These are phyloP conservation scores for Leccinum variabile DNA, from an alignment of 1,284 basidiomycete species.

Conservation along the genomic window DNA sequence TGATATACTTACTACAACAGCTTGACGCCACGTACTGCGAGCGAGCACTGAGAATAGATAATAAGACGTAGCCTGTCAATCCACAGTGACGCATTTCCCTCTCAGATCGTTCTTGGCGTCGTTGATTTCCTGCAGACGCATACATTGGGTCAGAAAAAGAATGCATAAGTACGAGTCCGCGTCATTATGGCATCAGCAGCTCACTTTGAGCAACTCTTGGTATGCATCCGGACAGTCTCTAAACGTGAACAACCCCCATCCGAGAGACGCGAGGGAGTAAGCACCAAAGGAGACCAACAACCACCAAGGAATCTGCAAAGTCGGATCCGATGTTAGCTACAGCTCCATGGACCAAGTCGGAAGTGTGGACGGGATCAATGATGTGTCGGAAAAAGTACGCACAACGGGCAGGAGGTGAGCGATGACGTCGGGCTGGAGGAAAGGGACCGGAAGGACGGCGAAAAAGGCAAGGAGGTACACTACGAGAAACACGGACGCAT, in stretches of 20 bases:
- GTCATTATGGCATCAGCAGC: conserved; percentile 17
- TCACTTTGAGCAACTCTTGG: conserved; percentile 59
- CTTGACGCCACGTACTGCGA: not conserved
- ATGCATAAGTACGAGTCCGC: not conserved
- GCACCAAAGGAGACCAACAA: conserved; percentile 72
- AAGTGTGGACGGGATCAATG: not conserved
- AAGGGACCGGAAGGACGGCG: conserved; percentile 53
- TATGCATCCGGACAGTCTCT: conserved; percentile 79
- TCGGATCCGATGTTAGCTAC: no score
- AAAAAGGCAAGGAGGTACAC: conserved; percentile 37
- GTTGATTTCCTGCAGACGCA: conserved; percentile 54
- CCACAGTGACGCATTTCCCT: conserved; percentile 64
- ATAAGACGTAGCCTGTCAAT: conserved; percentile 38
- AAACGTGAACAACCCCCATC: conserved; percentile 70
- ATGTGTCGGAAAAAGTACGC: not conserved
- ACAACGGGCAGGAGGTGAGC: conserved; percentile 57
- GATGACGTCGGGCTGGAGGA: conserved; percentile 47
- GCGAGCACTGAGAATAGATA: not conserved
- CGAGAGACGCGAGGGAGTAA: conserved; percentile 71
- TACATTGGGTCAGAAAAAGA: not conserved
- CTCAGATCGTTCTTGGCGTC: conserved; percentile 72
- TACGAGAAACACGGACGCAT: conserved; percentile 11
- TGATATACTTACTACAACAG: not conserved
- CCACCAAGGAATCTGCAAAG: conserved; percentile 84
- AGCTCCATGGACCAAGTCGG: not conserved